Conservation (phyloP, 164 flowering plant species). For the Echeveria elegans region DNA sequence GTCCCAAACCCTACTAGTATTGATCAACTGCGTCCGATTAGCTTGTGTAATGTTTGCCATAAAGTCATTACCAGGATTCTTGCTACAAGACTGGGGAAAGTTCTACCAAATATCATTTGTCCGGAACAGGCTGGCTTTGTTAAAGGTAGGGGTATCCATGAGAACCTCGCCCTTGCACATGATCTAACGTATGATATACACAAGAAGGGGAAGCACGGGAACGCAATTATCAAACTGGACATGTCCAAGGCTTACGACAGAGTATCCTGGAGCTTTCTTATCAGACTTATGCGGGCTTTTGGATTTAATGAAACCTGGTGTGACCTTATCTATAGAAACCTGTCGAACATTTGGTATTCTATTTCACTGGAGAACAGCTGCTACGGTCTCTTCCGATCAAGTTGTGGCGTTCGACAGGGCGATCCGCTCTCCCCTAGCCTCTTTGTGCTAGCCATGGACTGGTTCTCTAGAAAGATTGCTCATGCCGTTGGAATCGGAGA, state of each 20-base stretch:
- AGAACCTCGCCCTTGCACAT: background rate
- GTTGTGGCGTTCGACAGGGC: too few relatives aligned
- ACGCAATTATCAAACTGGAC: background rate
- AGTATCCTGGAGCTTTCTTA: background rate
- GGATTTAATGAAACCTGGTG: too few relatives aligned
- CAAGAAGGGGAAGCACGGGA: background rate
- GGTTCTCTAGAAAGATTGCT: too few relatives aligned
- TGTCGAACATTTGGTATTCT: too few relatives aligned
- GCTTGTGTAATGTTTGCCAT: background rate
- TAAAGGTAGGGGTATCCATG: background rate
- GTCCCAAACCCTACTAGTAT: background rate
- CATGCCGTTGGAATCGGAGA: too few relatives aligned
- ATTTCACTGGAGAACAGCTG: too few relatives aligned
- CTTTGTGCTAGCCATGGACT: too few relatives aligned
- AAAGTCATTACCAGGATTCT: background rate
- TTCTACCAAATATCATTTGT: background rate
- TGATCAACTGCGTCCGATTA: background rate
- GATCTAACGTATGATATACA: background rate
- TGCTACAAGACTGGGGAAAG: background rate
- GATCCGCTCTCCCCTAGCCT: too few relatives aligned
- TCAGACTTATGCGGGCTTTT: too few relatives aligned
- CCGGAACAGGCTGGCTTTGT: background rate
- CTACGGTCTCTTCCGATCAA: too few relatives aligned
- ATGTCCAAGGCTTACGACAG: slow-evolving; percentile 1
- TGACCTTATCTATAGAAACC: too few relatives aligned